Base-by-base conservation (phyloP, 2,329 filamentous ascomycete species). In the Ophiostoma himal-ulmi region DNA sequence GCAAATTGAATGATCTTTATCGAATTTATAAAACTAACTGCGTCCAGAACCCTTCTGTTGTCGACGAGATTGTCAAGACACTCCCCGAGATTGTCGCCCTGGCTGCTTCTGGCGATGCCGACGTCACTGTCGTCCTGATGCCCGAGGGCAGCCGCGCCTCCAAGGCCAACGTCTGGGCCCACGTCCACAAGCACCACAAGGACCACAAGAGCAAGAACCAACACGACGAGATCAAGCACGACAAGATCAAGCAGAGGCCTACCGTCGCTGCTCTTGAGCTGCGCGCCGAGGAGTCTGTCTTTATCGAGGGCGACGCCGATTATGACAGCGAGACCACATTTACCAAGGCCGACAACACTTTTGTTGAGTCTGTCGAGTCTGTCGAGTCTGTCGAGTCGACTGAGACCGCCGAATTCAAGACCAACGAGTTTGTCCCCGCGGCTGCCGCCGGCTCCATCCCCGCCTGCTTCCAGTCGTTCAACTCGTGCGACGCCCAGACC, bases 401-500 rank as follows among this genome's bases (percentile, higher is more conserved):
- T 73, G n/a, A 41, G 20, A 26, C 48, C 20, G 20, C 57, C 44
- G 41, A 65, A 11, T 67, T 70, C 62, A 34, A 69, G 22, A n/a
- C 41, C n/a, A 10, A 17, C 30, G 73, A 36, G n/a, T 54, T 74
- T 30, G 71, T 69, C 77, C 65, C 69, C 20, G 26, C 65, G 17
- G 75, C 73, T 69, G 64, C 74, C 74, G 76, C 79, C 69, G 71
- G 75, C 68, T 76, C 80, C 71, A 83, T 94, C 66, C 90, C 91
- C 7, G 80, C 87, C 65, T 98, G 94, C 84, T 94, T 96, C 83
- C 78, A 83, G 69, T 89, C 89, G 1, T 81, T 88, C 75, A 87
- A 89, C 57, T 82, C 85, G 71, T 98, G 94, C 81, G 81, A 85
- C 68, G 83, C 84, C 71, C 83, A 82, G 57, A 99, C 95, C 2